Base-by-base conservation (phyloP, 78 protist genomes). In the Ministeria vibrans region DNA sequence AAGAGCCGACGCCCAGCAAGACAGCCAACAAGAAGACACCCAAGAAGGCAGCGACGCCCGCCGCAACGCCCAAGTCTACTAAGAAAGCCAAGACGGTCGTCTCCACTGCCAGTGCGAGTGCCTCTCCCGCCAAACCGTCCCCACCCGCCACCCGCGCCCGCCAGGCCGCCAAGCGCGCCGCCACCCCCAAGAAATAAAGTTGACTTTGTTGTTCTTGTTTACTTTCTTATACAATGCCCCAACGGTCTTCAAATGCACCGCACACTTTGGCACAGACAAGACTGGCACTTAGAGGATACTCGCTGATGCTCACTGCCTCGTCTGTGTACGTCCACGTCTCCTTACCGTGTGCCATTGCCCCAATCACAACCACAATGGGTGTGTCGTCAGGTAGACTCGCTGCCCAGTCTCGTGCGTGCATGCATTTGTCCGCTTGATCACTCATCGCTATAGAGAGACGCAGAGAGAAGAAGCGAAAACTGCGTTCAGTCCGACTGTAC, bases 321-420 rank as follows among this genome's bases (percentile, higher is more conserved):
- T 91, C 93, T n/a, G 43, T 51, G n/a, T 78, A 87, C 20, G 77
- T 92, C 22, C 74, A 75, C 28, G 91, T 86, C 20, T 90, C 80
- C 71, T 32, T 18, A 6, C 97, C 98, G 55, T 91, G 92, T 25
- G 98, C 92, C 53, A 95, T 36, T 0, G 92, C 95, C 25, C 98
- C 97, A 22, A 90, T 41, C 1, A 94, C 93, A 13, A 92, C 85
- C 13, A 85, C 94, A 28, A 88, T 38, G 39, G 94, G 90, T 62
- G 38, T 68, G 28, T 80, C 88, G 13, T 0, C 27, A 11, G 85
- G 83, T 9, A 79, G 55, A 20, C 75, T 32, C 18, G 66, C 43
- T 1, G 46, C 80, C 28, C 2, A 82, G 27, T 85, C 63, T 44
- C 28, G 44, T 20, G 73, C 2, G n/a, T 28, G 30, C 34, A 87